These are phyloP conservation scores for Aureobasidium pullulans DNA, from an alignment of 2,329 filamentous ascomycete genomes.

Conservation along the genomic window DNA sequence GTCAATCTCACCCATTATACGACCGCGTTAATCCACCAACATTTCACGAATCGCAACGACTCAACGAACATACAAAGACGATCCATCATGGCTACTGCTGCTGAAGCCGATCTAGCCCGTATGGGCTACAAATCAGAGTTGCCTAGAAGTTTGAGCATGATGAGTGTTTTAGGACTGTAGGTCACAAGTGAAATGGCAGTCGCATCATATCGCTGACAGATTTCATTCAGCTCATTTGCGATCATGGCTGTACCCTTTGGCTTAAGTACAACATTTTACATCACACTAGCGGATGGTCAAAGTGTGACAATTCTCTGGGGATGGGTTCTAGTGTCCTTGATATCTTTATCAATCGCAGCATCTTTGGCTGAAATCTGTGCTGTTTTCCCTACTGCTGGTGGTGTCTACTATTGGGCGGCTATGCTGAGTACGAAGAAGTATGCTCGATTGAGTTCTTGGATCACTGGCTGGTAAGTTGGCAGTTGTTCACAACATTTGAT, in stretches of 20 bases:
- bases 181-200: constrained; percentile 18
- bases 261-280: constrained; percentile 60
- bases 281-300: constrained; percentile 61
- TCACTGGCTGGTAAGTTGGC: constrained; percentile 47
- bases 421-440: constrained; percentile 60
- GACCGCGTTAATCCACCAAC: too few species aligned
- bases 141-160: constrained; percentile 59
- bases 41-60: not conserved
- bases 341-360: constrained; percentile 57
- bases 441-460: constrained; percentile 60
- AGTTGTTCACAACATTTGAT: not conserved
- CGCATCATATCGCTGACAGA: constrained; percentile 18
- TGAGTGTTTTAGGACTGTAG: constrained; percentile 57
- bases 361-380: constrained; percentile 63
- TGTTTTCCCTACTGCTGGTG: constrained; percentile 60
- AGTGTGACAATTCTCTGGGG: constrained; percentile 64
- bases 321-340: constrained; percentile 58
- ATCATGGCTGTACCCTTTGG: constrained; percentile 69
- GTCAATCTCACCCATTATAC: too few species aligned
- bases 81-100: constrained; percentile 27
- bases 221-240: constrained; percentile 48
- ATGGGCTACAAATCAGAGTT: constrained; percentile 64
- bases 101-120: constrained; percentile 54
- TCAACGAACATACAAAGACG: not conserved
- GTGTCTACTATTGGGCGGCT: constrained; percentile 63